These are phyloP conservation scores for Vitis hybrid DNA, from an alignment of 177 flowering plant genomes.

Conservation along the genomic window DNA sequence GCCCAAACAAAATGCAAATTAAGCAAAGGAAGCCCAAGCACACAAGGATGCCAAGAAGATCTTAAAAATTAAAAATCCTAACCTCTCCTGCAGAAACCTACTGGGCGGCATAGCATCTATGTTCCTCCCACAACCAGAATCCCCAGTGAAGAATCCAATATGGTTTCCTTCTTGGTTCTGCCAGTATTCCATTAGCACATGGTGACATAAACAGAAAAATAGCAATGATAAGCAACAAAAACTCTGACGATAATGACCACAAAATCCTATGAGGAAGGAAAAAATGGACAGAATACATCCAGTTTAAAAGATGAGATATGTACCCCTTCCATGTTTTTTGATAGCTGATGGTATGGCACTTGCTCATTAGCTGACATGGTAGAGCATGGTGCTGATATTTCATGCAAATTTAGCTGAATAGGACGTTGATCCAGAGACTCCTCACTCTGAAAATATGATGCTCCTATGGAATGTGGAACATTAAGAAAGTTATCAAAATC, in stretches of 20 bases:
- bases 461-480: conserved; percentile 13
- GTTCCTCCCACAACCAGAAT: conserved; percentile 15
- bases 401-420: conserved; percentile 9
- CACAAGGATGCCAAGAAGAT: neutral
- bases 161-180: conserved; percentile 33
- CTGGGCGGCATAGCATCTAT: conserved; percentile 20
- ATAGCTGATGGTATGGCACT: conserved; percentile 17
- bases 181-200: conserved; percentile 3
- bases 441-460: conserved; percentile 20
- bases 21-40: neutral
- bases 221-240: neutral
- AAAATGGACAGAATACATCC: neutral
- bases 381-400: conserved; percentile 11
- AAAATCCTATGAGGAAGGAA: neutral
- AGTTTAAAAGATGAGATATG: conserved; percentile 3
- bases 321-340: conserved; percentile 24
- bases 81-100: conserved; percentile 52
- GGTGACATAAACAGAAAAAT: neutral
- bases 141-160: conserved; percentile 13
- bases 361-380: conserved; percentile 19
- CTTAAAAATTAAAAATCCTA: conserved; percentile 1
- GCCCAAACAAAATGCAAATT: neutral
- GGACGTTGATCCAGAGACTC: conserved; percentile 15
- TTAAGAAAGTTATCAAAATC: conserved; percentile 35
- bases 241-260: neutral